Evolutionary conservation across 2,329 filamentous ascomycete species (phyloP).

Genomic region (Ceratocystis colombiana): DNA sequence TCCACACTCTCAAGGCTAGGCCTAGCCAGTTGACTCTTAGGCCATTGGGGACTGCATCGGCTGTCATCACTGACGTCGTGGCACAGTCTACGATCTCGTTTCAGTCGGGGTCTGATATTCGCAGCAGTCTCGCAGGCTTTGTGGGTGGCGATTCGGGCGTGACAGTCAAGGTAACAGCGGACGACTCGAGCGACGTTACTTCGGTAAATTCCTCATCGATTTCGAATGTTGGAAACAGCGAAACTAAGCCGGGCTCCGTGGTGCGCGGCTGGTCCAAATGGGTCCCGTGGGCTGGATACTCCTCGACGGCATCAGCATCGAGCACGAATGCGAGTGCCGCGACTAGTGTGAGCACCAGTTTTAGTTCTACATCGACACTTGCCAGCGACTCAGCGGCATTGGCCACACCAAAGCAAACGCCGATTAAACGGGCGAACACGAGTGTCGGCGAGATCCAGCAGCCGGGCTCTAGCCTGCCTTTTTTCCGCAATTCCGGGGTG

Average conservation of each 20-base stretch:
- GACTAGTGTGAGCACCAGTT: slow-evolving; percentile 9
- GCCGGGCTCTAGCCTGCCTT: slow-evolving; percentile 27
- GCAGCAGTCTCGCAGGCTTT: slow-evolving; percentile 19
- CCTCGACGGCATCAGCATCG: slow-evolving; percentile 1
- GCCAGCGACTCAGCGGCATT: slow-evolving; percentile 7
- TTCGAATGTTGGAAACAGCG: slow-evolving; percentile 11
- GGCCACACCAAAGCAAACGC: slow-evolving; percentile 9
- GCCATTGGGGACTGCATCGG: slow-evolving; percentile 45
- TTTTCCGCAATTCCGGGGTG: slow-evolving; percentile 56
- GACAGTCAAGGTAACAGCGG: not conserved
- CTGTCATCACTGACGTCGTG: slow-evolving; percentile 48
- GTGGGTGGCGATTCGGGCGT: not conserved
- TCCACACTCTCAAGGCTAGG: slow-evolving; percentile 66
- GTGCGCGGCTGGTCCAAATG: slow-evolving; percentile 22
- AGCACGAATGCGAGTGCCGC: slow-evolving; percentile 2
- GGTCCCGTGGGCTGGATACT: slow-evolving; percentile 23
- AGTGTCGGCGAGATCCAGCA: slow-evolving; percentile 4
- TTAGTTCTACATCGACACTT: slow-evolving; percentile 14
- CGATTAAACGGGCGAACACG: slow-evolving; percentile 26
- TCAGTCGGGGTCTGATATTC: slow-evolving; percentile 22
- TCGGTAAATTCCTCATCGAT: slow-evolving; percentile 22
- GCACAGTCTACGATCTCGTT: slow-evolving; percentile 47
- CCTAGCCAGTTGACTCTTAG: slow-evolving; percentile 62
- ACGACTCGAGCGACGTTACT: slow-evolving; percentile 12
- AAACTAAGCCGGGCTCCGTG: not conserved